Evolutionary conservation across 257 asterid genomes (phyloP).

Genomic region (Dorcoceras hygrometricum): DNA sequence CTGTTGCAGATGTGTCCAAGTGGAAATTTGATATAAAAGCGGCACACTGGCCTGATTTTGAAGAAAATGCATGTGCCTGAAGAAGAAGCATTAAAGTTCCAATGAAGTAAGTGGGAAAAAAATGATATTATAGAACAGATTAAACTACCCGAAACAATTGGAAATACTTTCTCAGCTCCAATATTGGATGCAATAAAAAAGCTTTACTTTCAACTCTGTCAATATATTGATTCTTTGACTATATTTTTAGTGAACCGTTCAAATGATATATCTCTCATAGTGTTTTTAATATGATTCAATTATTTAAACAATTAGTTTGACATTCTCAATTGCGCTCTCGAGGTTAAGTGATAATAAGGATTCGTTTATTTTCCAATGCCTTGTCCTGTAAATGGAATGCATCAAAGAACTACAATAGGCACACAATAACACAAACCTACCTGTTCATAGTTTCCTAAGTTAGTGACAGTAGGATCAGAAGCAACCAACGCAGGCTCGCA

Average conservation of each 20-base stretch:
- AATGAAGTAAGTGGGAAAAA: neutral
- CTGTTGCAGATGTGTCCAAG: constrained; percentile 46
- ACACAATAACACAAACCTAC: constrained; percentile 42
- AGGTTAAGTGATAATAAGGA: too few relatives aligned
- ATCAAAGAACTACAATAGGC: neutral
- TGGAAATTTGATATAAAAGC: constrained; percentile 87
- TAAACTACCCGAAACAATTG: neutral
- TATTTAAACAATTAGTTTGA: too few relatives aligned
- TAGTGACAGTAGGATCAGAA: constrained; percentile 53
- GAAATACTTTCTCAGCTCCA: neutral
- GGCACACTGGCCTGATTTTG: constrained; percentile 73
- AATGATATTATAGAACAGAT: neutral
- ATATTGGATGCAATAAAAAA: neutral
- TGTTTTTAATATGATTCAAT: too few relatives aligned
- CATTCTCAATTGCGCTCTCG: too few relatives aligned
- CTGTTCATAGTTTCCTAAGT: constrained; percentile 81
- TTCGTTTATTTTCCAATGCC: neutral
- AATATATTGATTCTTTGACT: neutral
- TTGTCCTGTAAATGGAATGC: neutral
- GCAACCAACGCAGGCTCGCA: constrained; percentile 67
- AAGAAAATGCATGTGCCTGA: constrained; percentile 65
- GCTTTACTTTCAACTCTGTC: neutral
- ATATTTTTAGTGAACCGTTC: neutral
- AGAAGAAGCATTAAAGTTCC: constrained; percentile 9
- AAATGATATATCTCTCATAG: too few relatives aligned